A percentile compares a stretch with the other conserved stretches of the same genome.
These are phyloP conservation scores for Dactylellina haptotyla DNA, from an alignment of 2,329 filamentous ascomycete species.

Conservation along the genomic window DNA sequence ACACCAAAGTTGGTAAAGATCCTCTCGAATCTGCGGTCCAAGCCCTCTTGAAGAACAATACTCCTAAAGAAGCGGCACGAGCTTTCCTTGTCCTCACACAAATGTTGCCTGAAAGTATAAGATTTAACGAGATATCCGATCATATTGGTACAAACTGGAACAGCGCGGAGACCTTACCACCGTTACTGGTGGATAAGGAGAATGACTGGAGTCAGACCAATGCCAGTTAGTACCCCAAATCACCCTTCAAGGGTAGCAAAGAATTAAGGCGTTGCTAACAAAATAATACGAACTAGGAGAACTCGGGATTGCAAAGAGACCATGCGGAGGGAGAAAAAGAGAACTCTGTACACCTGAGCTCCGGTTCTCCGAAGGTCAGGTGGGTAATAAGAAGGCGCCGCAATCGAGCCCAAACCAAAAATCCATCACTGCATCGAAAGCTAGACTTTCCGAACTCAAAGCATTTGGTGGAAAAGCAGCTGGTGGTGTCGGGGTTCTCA, in stretches of 20 bases:
- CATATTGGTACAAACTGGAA: neutral
- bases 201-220: too few relatives aligned
- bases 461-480: neutral
- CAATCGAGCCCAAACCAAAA: neutral
- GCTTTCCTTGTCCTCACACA: neutral
- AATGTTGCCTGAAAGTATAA: neutral
- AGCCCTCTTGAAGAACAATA: neutral
- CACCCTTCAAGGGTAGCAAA: neutral
- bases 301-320: neutral
- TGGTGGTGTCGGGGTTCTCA: neutral
- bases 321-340: neutral
- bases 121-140: neutral
- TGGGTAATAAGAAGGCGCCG: too few relatives aligned
- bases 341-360: neutral
- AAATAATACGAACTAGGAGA: neutral
- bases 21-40: neutral
- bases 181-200: neutral
- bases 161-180: neutral
- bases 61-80: neutral
- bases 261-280: neutral
- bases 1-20: neutral
- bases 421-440: neutral
- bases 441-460: neutral
- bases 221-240: neutral
- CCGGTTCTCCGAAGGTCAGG: neutral